Conservation (phyloP, 2,329 filamentous ascomycete genomes). For the Fusarium sp. region DNA sequence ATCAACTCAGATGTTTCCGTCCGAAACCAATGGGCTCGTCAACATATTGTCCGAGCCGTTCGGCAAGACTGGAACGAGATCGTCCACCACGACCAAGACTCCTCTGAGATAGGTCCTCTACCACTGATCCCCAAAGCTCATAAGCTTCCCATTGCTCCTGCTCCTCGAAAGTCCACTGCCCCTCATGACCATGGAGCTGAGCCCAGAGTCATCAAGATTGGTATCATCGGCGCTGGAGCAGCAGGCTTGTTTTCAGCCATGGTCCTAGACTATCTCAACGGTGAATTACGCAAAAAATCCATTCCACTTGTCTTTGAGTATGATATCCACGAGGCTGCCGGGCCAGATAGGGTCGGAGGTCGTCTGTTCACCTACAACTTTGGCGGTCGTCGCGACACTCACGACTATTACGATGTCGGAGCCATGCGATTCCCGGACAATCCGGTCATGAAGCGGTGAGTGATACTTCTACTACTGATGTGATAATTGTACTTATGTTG, state of each 20-base stretch:
- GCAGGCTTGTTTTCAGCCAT: conserved; percentile 24
- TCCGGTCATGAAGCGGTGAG: conserved; percentile 23
- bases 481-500: not conserved
- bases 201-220: conserved; percentile 2
- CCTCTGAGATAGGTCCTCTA: not conserved
- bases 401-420: conserved; percentile 36
- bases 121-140: not conserved
- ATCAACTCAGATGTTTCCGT: conserved; percentile 1
- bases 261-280: conserved; percentile 26
- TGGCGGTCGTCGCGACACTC: not conserved
- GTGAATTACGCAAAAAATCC: not conserved
- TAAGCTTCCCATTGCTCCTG: conserved; percentile 6
- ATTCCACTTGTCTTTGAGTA: conserved; percentile 13
- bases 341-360: conserved; percentile 8
- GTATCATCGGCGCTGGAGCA: conserved; percentile 28
- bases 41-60: conserved; percentile 6
- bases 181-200: conserved; percentile 8
- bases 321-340: conserved; percentile 30
- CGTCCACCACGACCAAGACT: not conserved
- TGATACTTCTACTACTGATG: no score
- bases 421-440: conserved; percentile 36
- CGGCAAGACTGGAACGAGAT: conserved; percentile 13
- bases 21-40: conserved; percentile 18
- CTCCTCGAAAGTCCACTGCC: not conserved
- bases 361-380: conserved; percentile 38